Evolutionary conservation across 768 basidiomycete species (phyloP), one percentile per base, ranked within the genome.

Genomic region (Amanita pallidorosea): DNA sequence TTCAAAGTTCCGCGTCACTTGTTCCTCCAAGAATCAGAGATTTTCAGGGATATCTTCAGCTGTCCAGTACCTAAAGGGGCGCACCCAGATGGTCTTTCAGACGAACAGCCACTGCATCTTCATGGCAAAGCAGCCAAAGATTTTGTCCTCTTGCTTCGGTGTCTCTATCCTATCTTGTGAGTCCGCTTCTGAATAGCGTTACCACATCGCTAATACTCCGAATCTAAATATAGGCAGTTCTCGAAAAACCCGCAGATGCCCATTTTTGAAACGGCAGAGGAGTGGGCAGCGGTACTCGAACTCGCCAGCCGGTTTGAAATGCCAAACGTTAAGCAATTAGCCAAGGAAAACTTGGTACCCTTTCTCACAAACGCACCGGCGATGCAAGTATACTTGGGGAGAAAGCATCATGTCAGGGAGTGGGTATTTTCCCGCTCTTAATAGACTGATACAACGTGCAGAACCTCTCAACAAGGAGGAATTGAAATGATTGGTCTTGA

Each of bases 261-360:
- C 23, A 20, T n/a, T 11, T 17, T 33, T 25, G n/a, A 31, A 12
- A 13, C 34, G 33, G 9, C 23, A 34, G 47, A 48, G 9, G 56
- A 56, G 46, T 70, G 69, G 69, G 56, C 62, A 22, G 55, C 61
- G 0, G 61, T 67, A 36, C 44, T 64, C 22, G 64, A 65, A 48
- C 38, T 69, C n/a, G 51, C 67, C 8, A 59, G 41, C 11, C 58
- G 62, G 57, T 71, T 69, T 64, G 55, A 59, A 20, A 64, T 62
- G 15, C 33, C 57, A 2, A 18, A 49, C 7, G 23, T 67, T 27
- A 53, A 61, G 37, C 43, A 57, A 13, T 35, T 57, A 33, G 66
- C 67, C 12, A 55, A 65, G 29, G 17, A 60, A 15, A 49, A 56
- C 2, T 53, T 70, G n/a, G 41, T 42, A n/a, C 9, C 29, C 11